Percentiles rank a stretch among this genome's conserved stretches.
phyloP scores from a whole-genome alignment of 306 rosid genomes.

The Citrullus colocynthis region DNA sequence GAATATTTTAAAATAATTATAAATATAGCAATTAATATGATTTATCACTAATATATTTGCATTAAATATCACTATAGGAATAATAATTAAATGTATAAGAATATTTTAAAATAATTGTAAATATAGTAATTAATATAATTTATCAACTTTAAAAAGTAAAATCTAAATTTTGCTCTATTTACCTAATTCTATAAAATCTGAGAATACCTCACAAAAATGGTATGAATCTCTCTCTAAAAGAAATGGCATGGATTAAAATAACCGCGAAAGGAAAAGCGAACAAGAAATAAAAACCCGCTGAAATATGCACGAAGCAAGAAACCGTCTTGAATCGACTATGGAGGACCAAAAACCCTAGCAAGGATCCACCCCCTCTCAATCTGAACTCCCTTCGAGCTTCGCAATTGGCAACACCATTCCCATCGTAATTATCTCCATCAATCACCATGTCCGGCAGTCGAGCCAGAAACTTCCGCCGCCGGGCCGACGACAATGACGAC shows the following conservation, averaged over 20 bases:
- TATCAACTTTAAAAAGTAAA: too few species aligned
- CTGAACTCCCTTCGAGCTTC: background rate
- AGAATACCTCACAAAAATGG: too few species aligned
- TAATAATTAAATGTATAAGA: too few species aligned
- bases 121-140: too few species aligned
- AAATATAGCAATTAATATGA: too few species aligned
- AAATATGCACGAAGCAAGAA: background rate
- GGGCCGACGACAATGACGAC: conserved; percentile 25
- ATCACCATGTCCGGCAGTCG: conserved; percentile 49
- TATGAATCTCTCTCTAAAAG: too few species aligned
- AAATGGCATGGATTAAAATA: background rate
- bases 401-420: background rate
- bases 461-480: conserved; percentile 85
- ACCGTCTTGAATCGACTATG: background rate
- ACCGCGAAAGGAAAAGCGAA: background rate
- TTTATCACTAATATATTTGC: too few species aligned
- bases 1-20: too few species aligned
- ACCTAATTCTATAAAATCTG: too few species aligned
- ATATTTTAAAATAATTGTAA: too few species aligned
- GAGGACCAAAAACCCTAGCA: background rate
- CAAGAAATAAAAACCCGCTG: background rate
- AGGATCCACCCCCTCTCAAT: background rate
- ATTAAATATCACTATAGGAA: too few species aligned
- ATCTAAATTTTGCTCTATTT: too few species aligned
- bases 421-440: background rate